Percentiles rank a stretch among this genome's conserved stretches.
These are phyloP conservation scores for Talaromyces stipitatus DNA, from an alignment of 495 filamentous ascomycete genomes.

Conservation along the genomic window DNA sequence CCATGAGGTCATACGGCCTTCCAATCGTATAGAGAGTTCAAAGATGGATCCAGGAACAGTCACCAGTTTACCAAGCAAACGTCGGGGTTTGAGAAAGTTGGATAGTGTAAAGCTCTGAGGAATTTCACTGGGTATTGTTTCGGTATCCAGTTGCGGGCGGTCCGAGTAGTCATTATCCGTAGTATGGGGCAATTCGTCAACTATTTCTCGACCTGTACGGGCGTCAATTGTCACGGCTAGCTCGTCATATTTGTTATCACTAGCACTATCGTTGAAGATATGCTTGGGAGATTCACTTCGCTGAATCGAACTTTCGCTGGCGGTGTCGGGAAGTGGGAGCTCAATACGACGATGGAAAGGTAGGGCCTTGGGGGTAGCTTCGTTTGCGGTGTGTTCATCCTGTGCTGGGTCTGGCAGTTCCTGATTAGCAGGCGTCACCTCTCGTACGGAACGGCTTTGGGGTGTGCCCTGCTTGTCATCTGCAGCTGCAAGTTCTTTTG, in stretches of 20 bases:
- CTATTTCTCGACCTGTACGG: slow-evolving; percentile 29
- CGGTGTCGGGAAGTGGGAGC: slow-evolving; percentile 33
- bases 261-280: not conserved
- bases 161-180: not conserved
- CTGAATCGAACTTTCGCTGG: slow-evolving; percentile 33
- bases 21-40: slow-evolving; percentile 53
- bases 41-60: slow-evolving; percentile 37
- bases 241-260: slow-evolving; percentile 15
- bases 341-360: slow-evolving; percentile 28
- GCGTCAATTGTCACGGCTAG: slow-evolving; percentile 36
- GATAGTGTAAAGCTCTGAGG: slow-evolving; percentile 2
- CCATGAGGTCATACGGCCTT: slow-evolving; percentile 61
- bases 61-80: slow-evolving; percentile 36
- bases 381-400: slow-evolving; percentile 8
- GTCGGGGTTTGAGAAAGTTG: slow-evolving; percentile 30
- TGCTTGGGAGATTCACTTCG: not conserved
- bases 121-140: not conserved
- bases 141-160: not conserved
- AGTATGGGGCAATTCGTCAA: slow-evolving; percentile 12
- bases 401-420: slow-evolving; percentile 4
- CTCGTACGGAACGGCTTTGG: slow-evolving; percentile 13
- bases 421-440: slow-evolving; percentile 21
- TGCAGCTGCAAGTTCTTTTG: slow-evolving; percentile 16
- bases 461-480: slow-evolving; percentile 25
- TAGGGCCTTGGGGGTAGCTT: slow-evolving; percentile 26